Percentiles rank a stretch among this genome's conserved stretches.
These are phyloP conservation scores for Populus hybrid DNA, from an alignment of 441 rosid genomes.

Conservation along the genomic window DNA sequence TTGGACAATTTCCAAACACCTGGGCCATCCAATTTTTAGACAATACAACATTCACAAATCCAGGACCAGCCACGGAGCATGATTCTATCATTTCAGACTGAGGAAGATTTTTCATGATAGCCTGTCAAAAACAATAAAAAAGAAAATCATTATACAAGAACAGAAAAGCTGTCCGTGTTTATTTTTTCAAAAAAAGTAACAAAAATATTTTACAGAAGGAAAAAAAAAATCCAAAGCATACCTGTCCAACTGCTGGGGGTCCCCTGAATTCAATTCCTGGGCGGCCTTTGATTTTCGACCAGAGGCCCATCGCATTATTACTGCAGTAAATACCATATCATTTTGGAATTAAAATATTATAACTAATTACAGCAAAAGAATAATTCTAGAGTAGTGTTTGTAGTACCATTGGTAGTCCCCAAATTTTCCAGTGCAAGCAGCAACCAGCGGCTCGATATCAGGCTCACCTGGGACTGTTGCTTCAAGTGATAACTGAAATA, in stretches of 20 bases:
- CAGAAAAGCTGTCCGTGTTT: neutral
- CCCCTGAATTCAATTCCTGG: conserved; percentile 51
- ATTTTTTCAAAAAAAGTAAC: neutral
- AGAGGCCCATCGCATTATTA: conserved; percentile 89
- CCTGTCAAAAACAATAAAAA: conserved; percentile 38
- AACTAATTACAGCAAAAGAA: neutral
- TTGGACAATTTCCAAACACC: conserved; percentile 38
- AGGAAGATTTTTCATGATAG: conserved; percentile 61
- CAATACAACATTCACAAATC: conserved; percentile 69
- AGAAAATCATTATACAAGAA: conserved; percentile 1
- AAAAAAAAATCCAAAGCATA: conserved; percentile 7
- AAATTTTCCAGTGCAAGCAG: conserved; percentile 59
- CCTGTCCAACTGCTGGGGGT: conserved; percentile 87
- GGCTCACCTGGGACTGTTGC: conserved; percentile 50
- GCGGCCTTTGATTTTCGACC: conserved; percentile 61
- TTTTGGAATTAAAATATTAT: neutral
- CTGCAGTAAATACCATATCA: conserved; percentile 30
- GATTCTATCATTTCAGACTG: conserved; percentile 73
- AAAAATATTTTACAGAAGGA: neutral
- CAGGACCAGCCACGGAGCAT: conserved; percentile 79
- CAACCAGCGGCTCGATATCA: conserved; percentile 62
- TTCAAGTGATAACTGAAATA: conserved; percentile 59
- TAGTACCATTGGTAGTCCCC: conserved; percentile 91
- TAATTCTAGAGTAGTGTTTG: neutral
- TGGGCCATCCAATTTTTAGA: conserved; percentile 76